Percentiles rank a stretch among this genome's conserved stretches.
phyloP scores from a whole-genome alignment of 2,329 filamentous ascomycete genomes.

The Microsporum canis region DNA sequence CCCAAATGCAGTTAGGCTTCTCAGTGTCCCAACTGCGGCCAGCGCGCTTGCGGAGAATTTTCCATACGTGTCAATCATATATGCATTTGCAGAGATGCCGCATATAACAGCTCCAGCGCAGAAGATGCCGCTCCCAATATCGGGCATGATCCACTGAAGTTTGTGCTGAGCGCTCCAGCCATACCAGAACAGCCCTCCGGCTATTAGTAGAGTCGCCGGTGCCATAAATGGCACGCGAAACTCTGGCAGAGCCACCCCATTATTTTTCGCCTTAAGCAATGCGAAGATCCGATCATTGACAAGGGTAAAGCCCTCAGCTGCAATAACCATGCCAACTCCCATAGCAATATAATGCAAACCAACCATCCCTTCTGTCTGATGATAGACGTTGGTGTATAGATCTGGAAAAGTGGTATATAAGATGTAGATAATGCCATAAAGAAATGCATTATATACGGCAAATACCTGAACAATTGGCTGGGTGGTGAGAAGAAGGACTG shows the following conservation, averaged over 20 bases:
- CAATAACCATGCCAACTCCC: constrained; percentile 48
- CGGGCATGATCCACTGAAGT: constrained; percentile 48
- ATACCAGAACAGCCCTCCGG: constrained; percentile 46
- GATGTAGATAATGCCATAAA: constrained; percentile 54
- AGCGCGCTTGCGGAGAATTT: constrained; percentile 35
- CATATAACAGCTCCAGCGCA: constrained; percentile 8
- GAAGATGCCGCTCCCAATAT: constrained; percentile 13
- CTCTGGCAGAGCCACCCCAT: constrained; percentile 11
- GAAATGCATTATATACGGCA: constrained; percentile 45
- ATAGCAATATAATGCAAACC: constrained; percentile 54
- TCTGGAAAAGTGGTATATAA: constrained; percentile 21
- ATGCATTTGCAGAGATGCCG: constrained; percentile 29
- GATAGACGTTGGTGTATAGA: neutral
- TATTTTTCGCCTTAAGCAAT: neutral
- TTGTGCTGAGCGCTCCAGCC: constrained; percentile 45
- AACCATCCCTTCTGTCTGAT: constrained; percentile 38
- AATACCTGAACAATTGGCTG: constrained; percentile 51
- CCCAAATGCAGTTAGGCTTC: constrained; percentile 37
- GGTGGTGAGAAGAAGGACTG: constrained; percentile 37
- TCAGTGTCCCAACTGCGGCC: constrained; percentile 37
- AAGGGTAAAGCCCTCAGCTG: neutral
- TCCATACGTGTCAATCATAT: constrained; percentile 47
- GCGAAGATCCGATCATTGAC: constrained; percentile 3
- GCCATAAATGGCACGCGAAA: constrained; percentile 45
- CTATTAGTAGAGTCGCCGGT: constrained; percentile 42